A percentile compares a stretch with the other conserved stretches of the same genome.
Evolutionary conservation across 768 basidiomycete species (phyloP).

Genomic region (Mycena albidolilacea): DNA sequence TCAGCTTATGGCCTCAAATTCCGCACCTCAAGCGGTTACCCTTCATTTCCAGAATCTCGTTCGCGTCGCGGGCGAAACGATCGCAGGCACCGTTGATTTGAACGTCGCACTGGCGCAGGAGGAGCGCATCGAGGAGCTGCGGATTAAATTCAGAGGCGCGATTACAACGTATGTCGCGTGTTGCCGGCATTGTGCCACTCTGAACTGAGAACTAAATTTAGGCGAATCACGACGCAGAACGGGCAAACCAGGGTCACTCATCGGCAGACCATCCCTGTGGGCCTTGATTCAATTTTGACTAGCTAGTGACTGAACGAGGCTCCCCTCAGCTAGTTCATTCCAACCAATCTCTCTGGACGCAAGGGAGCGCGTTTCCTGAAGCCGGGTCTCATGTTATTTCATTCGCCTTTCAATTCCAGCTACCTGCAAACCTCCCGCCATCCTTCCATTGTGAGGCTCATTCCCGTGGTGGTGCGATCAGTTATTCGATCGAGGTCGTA

Average conservation of each 20-base stretch:
- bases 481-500: constrained; percentile 24
- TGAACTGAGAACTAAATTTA: not conserved
- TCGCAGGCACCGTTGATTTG: not conserved
- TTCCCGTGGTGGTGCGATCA: not conserved
- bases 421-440: constrained; percentile 4
- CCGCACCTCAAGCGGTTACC: not conserved
- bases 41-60: not conserved
- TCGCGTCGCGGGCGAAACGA: constrained; percentile 3
- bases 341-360: constrained; percentile 8
- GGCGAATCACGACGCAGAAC: not conserved
- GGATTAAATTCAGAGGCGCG: not conserved
- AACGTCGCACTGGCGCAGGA: not conserved
- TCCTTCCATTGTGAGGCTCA: constrained; percentile 14
- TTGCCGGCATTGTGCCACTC: not conserved
- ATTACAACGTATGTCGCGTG: not conserved
- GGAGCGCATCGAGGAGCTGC: not conserved
- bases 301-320: not conserved
- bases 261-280: not conserved
- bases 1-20: not conserved
- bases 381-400: constrained; percentile 13
- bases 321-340: not conserved
- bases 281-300: no score
- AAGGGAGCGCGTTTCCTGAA: not conserved
- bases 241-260: not conserved
- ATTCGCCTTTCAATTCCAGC: constrained; percentile 13